Evolutionary conservation across 1,139 yeast genomes (phyloP).

Genomic region (Yamadazyma epiphylla): DNA sequence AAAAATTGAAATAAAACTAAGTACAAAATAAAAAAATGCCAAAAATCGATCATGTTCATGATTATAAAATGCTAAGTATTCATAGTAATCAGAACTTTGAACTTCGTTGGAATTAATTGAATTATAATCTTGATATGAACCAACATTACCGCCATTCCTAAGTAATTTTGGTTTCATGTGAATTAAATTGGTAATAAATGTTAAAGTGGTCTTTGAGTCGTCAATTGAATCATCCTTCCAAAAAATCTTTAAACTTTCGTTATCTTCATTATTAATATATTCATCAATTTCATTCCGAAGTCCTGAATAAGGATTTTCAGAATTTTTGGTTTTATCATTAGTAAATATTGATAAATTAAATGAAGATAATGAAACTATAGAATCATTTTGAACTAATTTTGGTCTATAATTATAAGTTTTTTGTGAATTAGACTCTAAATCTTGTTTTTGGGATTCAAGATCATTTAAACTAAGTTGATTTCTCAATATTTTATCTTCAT

Average conservation of each 20-base stretch:
- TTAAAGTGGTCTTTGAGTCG: slow-evolving; percentile 4
- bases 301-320: slow-evolving; percentile 2
- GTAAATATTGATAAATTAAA: slow-evolving; percentile 12
- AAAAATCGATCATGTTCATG: slow-evolving; percentile 34
- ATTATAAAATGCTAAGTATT: slow-evolving; percentile 21
- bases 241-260: slow-evolving; percentile 13
- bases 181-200: slow-evolving; percentile 8
- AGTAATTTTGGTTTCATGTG: slow-evolving; percentile 5
- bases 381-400: slow-evolving; percentile 8
- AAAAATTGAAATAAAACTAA: slow-evolving; percentile 33
- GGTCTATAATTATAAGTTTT: slow-evolving; percentile 5
- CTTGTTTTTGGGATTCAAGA: slow-evolving; percentile 11
- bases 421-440: neutral
- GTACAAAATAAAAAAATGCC: slow-evolving; percentile 28
- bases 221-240: slow-evolving; percentile 12
- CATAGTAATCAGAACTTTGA: slow-evolving; percentile 17
- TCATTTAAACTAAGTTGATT: slow-evolving; percentile 35
- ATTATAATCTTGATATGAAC: slow-evolving; percentile 18
- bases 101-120: slow-evolving; percentile 28
- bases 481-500: slow-evolving; percentile 28
- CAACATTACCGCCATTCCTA: slow-evolving; percentile 6
- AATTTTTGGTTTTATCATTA: slow-evolving; percentile 6
- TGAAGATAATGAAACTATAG: slow-evolving; percentile 11
- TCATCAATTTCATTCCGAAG: slow-evolving; percentile 9
- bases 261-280: slow-evolving; percentile 12